Evolutionary conservation across 768 basidiomycete genomes (phyloP), one percentile per base, ranked within the genome.

Genomic region (Mycena capillaripes): DNA sequence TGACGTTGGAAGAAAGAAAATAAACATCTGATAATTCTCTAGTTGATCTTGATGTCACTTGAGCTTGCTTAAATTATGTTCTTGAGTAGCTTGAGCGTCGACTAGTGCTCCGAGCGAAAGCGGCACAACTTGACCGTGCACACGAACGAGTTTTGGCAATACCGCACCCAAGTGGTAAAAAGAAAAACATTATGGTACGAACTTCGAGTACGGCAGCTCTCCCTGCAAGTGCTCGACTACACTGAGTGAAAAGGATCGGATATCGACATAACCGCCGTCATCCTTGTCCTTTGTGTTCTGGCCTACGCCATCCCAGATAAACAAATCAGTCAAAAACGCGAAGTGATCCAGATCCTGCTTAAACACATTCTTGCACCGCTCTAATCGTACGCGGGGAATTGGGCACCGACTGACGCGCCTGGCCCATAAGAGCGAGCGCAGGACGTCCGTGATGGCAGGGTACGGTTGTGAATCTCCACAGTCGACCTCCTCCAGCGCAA

Each of bases 391-490:
- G 9, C 29, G 27, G 27, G 25, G 32, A 10, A 68, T 60, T 2
- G 66, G 66, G 16, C 66, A 53, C 21, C 34, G 21, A 9, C 66
- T 48, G 1, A 23, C 21, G 0, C 67, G 58, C 19, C 67, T 53
- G 34, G 67, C 67, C 67, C 67, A 69, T 8, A 53, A 10, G 34
- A 69, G 57, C 48, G 67, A 21, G 10, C 67, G 59, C 36, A 69
- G 48, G 2, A 55, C 36, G n/a, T 60, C 48, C 9, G 40, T 69
- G 21, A 27, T 3, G 44, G 32, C 17, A 12, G 65, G 58, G 25
- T n/a, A n/a, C 9, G 30, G 17, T n/a, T 4, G 0, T 34, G 38
- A 34, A 19, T 4, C n/a, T 9, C 57, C 50, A 23, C 36, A 61
- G 38, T 52, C 30, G 19, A 69, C 40, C 2, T 40, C 60, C 19